A percentile compares a stretch with the other conserved stretches of the same genome.
Conservation (phyloP, 352 stramenopile genomes). For the Phytophthora sojae region DNA sequence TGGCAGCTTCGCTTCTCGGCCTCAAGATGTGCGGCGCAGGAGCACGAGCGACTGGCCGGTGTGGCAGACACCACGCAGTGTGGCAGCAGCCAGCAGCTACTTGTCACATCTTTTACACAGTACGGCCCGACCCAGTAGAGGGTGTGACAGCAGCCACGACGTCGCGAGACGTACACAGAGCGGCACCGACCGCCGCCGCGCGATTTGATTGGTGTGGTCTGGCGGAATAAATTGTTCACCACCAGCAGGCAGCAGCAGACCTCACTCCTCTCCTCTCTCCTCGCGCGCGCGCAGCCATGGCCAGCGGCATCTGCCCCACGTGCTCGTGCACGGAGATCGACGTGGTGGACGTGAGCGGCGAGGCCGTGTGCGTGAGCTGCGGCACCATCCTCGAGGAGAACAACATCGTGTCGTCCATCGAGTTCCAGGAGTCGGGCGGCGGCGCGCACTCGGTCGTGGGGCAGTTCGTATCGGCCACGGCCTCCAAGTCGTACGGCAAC, state of each 20-base stretch:
- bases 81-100: not conserved
- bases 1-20: slow-evolving; percentile 26
- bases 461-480: slow-evolving; percentile 95
- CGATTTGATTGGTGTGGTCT: slow-evolving; percentile 1
- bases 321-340: slow-evolving; percentile 96
- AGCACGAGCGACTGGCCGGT: not conserved
- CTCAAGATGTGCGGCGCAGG: slow-evolving; percentile 33
- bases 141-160: too few species aligned
- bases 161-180: too few species aligned
- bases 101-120: not conserved
- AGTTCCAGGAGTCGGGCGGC: slow-evolving; percentile 96
- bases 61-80: not conserved
- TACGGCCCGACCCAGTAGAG: too few species aligned
- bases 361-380: slow-evolving; percentile 89
- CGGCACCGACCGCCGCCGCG: not conserved
- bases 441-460: slow-evolving; percentile 94
- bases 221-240: slow-evolving; percentile 39
- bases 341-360: slow-evolving; percentile 91
- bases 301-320: slow-evolving; percentile 91
- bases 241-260: slow-evolving; percentile 6
- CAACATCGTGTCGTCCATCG: slow-evolving; percentile 96
- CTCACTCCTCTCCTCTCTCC: not conserved
- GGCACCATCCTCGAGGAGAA: slow-evolving; percentile 98
- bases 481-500: slow-evolving; percentile 92
- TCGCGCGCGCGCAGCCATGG: slow-evolving; percentile 36